Conservation (phyloP, 2,329 filamentous ascomycete genomes). For the Cercospora janseana region DNA sequence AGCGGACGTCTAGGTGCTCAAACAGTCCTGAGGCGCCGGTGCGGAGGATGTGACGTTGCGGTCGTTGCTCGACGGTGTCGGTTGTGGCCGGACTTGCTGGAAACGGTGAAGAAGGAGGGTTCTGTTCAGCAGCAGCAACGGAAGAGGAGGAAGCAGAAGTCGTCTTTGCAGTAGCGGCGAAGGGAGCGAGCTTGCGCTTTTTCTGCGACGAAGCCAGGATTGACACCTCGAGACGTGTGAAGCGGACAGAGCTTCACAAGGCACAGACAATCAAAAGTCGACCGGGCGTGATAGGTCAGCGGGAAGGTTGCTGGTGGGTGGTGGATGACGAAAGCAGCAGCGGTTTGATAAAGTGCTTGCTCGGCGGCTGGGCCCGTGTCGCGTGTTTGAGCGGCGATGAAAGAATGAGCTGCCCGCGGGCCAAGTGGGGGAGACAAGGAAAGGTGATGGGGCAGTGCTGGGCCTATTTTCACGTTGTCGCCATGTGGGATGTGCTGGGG, state of each 20-base stretch:
- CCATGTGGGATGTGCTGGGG: conserved; percentile 1
- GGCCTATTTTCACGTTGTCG: background rate
- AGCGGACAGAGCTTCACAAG: conserved; percentile 6
- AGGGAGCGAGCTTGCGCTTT: conserved; percentile 48
- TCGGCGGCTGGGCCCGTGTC: background rate
- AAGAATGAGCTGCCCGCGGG: no score
- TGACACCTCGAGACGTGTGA: conserved; percentile 9
- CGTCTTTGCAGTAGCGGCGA: conserved; percentile 17
- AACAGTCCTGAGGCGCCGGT: conserved; percentile 17
- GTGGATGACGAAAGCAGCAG: conserved; percentile 1
- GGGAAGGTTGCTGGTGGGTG: no score
- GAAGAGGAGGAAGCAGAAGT: background rate
- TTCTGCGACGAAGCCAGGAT: conserved; percentile 38
- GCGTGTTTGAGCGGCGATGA: background rate
- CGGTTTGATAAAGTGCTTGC: background rate
- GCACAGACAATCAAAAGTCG: background rate
- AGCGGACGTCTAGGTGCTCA: conserved; percentile 11
- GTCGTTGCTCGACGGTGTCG: conserved; percentile 12
- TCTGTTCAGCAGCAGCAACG: no score
- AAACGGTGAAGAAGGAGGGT: conserved; percentile 8
- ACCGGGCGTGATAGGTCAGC: background rate
- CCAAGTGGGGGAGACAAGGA: no score
- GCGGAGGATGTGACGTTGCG: conserved; percentile 13
- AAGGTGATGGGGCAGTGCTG: background rate
- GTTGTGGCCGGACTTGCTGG: background rate